phyloP scores from a whole-genome alignment of 2,329 filamentous ascomycete genomes.

The Penicillium corylophilum region DNA sequence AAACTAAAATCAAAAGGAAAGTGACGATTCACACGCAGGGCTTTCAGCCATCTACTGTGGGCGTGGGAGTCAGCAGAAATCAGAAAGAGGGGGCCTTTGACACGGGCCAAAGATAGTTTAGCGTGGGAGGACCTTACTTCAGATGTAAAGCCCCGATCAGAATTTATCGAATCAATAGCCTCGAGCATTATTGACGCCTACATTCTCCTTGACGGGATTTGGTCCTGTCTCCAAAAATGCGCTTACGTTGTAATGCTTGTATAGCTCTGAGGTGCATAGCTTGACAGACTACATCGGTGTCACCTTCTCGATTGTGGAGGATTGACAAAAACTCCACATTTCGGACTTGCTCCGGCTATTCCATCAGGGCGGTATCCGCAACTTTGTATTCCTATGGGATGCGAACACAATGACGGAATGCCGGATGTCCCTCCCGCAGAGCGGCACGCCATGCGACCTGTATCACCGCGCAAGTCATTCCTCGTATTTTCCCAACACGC shows the following conservation, averaged over 20 bases:
- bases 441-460: constrained; percentile 20
- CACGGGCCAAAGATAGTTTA: constrained; percentile 20
- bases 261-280: background rate
- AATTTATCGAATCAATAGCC: constrained; percentile 17
- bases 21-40: constrained; percentile 15
- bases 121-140: constrained; percentile 25
- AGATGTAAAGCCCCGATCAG: background rate
- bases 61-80: background rate
- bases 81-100: constrained; percentile 5
- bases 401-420: constrained; percentile 6
- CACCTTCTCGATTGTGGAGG: constrained; percentile 6
- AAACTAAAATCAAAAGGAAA: constrained; percentile 3
- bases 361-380: no score
- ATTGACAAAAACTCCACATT: constrained; percentile 10
- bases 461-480: constrained; percentile 10
- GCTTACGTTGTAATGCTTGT: background rate
- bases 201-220: constrained; percentile 12
- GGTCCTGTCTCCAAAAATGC: background rate
- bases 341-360: constrained; percentile 3
- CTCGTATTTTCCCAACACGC: constrained; percentile 12
- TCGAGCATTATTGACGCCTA: constrained; percentile 19
- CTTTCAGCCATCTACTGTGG: constrained; percentile 12
- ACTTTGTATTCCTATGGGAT: no score
- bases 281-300: no score
- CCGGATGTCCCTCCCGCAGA: constrained; percentile 2